Evolutionary conservation across 345 rosid species (phyloP), one percentile per base, ranked within the genome.

Genomic region (Sisymbrium irio): DNA sequence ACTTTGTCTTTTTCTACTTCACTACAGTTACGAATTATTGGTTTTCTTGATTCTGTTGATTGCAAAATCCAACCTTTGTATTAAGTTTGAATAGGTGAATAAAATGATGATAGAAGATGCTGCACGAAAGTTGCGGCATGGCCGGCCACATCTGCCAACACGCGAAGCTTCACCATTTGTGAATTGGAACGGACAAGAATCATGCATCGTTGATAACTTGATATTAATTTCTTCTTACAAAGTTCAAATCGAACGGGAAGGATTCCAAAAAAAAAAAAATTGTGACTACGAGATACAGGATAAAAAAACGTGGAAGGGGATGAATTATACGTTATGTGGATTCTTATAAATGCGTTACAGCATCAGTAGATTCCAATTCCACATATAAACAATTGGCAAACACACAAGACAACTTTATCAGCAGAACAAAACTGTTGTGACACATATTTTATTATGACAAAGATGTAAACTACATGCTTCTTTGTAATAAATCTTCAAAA

Each of bases 131-230:
- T 51, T 58, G 37, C 19, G 45, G 62, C 22, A 37, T 58, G 62
- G 62, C 54, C 78, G 78, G 67, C 45, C 60, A 66, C 37, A 67
- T 59, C 13, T 28, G 27, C 61, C 12, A 73, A 73, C 71, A 73
- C 65, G 71, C 22, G 32, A 63, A 27, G 33, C 11, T 73, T 73
- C 77, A 57, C 42, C 57, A 45, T 22, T 36, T 56, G 33, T 74
- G 51, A 36, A 59, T 2, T 37, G 7, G 12, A 64, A 73, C 71
- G 30, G 60, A 14, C 41, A 44, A 57, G 40, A 30, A 20, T 9
- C 2, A 58, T 45, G 18, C 55, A 42, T 62, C 17, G 35, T 13
- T 32, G n/a, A n/a, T n/a, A 62, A 51, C 39, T n/a, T n/a, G n/a
- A n/a, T n/a, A 71, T 7, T 71, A 39, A 37, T 62, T 30, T 62